Evolutionary conservation across 2,329 filamentous ascomycete species (phyloP), one percentile per base, ranked within the genome.

Genomic region (Aspergillus niger): DNA sequence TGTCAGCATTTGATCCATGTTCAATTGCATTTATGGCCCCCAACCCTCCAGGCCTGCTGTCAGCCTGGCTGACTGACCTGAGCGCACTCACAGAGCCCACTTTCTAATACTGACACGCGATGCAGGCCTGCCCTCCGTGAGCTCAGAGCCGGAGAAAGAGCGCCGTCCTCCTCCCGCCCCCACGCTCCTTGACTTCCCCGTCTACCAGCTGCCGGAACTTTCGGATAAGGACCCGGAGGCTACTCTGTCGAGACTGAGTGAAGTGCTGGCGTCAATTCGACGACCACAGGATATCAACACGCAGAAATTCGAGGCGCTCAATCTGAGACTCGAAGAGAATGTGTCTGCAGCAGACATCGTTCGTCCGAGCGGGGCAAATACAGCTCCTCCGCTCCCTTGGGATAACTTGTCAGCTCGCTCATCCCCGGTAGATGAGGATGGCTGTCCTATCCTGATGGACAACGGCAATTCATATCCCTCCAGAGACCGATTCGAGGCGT

Each of bases 111-210:
- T 65, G 56, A 70, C 61, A 54, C 38, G 49, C 15, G 20, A 38
- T 52, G 30, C 59, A 77, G 74, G 69, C 58, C 56, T 72, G 54
- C 71, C 75, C 51, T 65, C 74, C 20, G 64, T 74, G 50, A 67
- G 63, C 41, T 68, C 73, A 55, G 72, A 76, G 26, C 69, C 72
- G 22, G 72, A 77, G 47, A 76, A 75, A 64, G 79, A 80, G 67
- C 79, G 83, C 62, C 67, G 72, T 47, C 81, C 83, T 41, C 84
- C 84, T 49, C 70, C 81, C 36, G 72, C 71, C 60, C 79, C 83
- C 36, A 82, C 79, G 26, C 78, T 79, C 20, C 75, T 85, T 50
- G 82, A 82, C 56, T 85, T 86, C 65, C 84, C 84, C 32, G 69
- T 70, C 56, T 80, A 82, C 62, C 66, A 71, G 28, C 77, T 80